Evolutionary conservation across 2,329 filamentous ascomycete genomes (phyloP).

Genomic region (Sporothrix schenckii): DNA sequence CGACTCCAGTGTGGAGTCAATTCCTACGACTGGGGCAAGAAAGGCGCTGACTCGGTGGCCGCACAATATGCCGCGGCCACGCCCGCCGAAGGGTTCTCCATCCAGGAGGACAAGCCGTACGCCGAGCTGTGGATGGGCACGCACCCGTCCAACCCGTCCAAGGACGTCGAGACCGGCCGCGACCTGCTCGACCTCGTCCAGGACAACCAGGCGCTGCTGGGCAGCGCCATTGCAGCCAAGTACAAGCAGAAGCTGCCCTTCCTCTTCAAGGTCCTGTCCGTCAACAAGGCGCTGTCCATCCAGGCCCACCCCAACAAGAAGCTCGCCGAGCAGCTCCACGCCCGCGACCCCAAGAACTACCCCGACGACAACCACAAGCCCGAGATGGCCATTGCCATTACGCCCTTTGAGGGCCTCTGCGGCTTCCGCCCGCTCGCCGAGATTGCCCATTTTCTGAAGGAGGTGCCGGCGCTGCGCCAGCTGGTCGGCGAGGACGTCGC

Average conservation of each 20-base stretch:
- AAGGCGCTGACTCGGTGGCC: constrained; percentile 82
- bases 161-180: constrained; percentile 80
- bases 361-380: constrained; percentile 99
- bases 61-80: constrained; percentile 89
- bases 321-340: constrained; percentile 85
- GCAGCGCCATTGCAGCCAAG: constrained; percentile 68
- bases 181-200: constrained; percentile 84
- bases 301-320: constrained; percentile 97
- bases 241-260: constrained; percentile 88
- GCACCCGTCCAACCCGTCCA: constrained; percentile 92
- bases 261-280: constrained; percentile 95
- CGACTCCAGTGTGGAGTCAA: constrained; percentile 91
- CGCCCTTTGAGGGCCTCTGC: constrained; percentile 92
- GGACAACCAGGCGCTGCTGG: constrained; percentile 83
- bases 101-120: constrained; percentile 88
- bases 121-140: constrained; percentile 98
- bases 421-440: constrained; percentile 88
- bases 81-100: constrained; percentile 69
- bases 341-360: constrained; percentile 87
- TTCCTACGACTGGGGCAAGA: constrained; percentile 99
- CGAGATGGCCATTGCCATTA: constrained; percentile 98
- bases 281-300: constrained; percentile 93
- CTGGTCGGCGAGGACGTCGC: constrained; percentile 69
- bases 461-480: constrained; percentile 58
- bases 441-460: constrained; percentile 79